A percentile compares a stretch with the other conserved stretches of the same genome.
Conservation (phyloP, 345 rosid species). For the Aethionema arabicum region DNA sequence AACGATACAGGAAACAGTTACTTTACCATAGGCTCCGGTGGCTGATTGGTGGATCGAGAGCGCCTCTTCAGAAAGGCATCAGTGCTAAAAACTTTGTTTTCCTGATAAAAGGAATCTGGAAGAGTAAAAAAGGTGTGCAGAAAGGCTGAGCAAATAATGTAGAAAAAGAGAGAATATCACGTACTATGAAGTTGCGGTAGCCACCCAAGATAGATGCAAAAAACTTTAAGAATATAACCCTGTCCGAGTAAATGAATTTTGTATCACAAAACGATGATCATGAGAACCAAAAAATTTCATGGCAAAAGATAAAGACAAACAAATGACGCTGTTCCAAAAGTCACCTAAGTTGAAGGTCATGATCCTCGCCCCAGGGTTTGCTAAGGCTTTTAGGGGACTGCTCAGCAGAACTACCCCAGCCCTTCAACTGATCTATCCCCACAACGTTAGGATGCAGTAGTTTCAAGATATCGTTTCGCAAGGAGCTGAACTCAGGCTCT, state of each 20-base stretch:
- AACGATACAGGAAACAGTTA: slow-evolving; percentile 25
- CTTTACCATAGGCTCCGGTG: slow-evolving; percentile 86
- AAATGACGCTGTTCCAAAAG: slow-evolving; percentile 33
- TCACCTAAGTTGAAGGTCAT: slow-evolving; percentile 94
- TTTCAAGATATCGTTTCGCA: slow-evolving; percentile 77
- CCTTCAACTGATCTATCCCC: slow-evolving; percentile 83
- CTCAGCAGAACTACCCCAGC: slow-evolving; percentile 53
- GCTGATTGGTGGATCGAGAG: slow-evolving; percentile 86
- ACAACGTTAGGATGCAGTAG: slow-evolving; percentile 81
- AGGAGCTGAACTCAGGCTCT: slow-evolving; percentile 84
- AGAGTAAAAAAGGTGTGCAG: slow-evolving; percentile 16
- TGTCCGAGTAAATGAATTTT: slow-evolving; percentile 46
- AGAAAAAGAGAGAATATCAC: slow-evolving; percentile 33
- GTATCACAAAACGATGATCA: slow-evolving; percentile 21
- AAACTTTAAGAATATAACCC: slow-evolving; percentile 90
- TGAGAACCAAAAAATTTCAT: slow-evolving; percentile 3
- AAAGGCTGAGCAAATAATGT: slow-evolving; percentile 10
- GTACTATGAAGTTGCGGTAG: slow-evolving; percentile 97
- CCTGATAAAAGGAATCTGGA: slow-evolving; percentile 48
- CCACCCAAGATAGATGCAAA: slow-evolving; percentile 94
- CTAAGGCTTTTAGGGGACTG: slow-evolving; percentile 48
- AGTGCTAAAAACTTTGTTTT: slow-evolving; percentile 75
- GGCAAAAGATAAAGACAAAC: neutral
- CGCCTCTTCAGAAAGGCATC: slow-evolving; percentile 94
- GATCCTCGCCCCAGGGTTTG: slow-evolving; percentile 97